These are phyloP conservation scores for Pichia rugopelliculosa DNA, from an alignment of 805 yeast species.

Conservation along the genomic window DNA sequence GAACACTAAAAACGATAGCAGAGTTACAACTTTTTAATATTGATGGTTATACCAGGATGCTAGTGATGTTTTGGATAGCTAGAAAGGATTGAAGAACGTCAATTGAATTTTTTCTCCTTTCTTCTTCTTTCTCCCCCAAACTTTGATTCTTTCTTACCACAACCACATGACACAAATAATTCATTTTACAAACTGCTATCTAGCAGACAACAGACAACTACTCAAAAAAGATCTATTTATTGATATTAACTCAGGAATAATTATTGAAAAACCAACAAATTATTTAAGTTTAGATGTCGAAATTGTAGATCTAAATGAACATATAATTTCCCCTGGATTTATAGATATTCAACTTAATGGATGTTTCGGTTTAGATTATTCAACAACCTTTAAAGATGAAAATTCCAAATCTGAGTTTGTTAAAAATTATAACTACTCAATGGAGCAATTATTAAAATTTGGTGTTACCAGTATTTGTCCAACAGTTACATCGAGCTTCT, in stretches of 20 bases:
- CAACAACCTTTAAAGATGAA: constrained; percentile 21
- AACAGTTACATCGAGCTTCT: constrained; percentile 45
- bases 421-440: constrained; percentile 34
- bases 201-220: constrained; percentile 3
- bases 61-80: no score
- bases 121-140: no score
- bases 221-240: constrained; percentile 33
- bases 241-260: constrained; percentile 35
- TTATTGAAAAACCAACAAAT: constrained; percentile 26
- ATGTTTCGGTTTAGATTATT: constrained; percentile 48
- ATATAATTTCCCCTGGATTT: constrained; percentile 46
- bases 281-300: constrained; percentile 6
- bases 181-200: constrained; percentile 5
- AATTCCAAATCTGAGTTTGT: constrained; percentile 30
- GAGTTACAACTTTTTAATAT: neutral
- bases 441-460: constrained; percentile 39
- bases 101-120: no score
- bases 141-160: no score
- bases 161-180: neutral
- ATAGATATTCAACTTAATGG: constrained; percentile 54
- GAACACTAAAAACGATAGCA: neutral
- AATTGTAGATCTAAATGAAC: constrained; percentile 39
- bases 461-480: constrained; percentile 54
- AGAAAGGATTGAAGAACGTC: no score
- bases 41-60: no score